phyloP scores from a whole-genome alignment of 805 yeast species.

The Lipomyces sp. region DNA sequence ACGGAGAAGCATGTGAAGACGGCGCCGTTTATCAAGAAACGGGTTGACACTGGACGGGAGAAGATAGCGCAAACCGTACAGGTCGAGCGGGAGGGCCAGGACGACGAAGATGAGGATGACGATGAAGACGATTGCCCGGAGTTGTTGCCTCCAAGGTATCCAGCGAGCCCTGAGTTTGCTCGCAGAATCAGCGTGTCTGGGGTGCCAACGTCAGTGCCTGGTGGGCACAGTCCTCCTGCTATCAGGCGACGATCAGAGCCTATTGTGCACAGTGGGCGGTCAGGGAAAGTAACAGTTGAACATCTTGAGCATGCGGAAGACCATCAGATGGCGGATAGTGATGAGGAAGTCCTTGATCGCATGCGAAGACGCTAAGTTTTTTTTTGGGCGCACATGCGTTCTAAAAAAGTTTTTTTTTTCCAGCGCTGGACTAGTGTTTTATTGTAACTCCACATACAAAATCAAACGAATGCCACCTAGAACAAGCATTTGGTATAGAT shows the following conservation, averaged over 20 bases:
- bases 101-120: background rate
- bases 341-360: constrained; percentile 21
- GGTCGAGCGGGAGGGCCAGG: background rate
- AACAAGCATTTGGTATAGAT: background rate
- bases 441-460: background rate
- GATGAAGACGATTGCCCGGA: background rate
- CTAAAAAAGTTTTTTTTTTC: too few species aligned
- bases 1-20: background rate
- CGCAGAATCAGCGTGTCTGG: background rate
- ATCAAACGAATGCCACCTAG: background rate
- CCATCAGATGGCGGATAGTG: constrained; percentile 21
- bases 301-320: constrained; percentile 32
- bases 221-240: background rate
- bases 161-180: background rate
- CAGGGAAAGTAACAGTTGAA: constrained; percentile 22
- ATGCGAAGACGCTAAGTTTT: background rate
- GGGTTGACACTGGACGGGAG: background rate
- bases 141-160: background rate
- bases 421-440: too few species aligned
- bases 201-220: background rate
- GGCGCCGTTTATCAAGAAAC: background rate
- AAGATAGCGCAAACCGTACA: too few species aligned
- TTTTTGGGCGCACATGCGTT: too few species aligned
- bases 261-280: constrained; percentile 14
- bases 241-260: background rate